Evolutionary conservation across 345 rosid genomes (phyloP).

Genomic region (Hibiscus trionum): DNA sequence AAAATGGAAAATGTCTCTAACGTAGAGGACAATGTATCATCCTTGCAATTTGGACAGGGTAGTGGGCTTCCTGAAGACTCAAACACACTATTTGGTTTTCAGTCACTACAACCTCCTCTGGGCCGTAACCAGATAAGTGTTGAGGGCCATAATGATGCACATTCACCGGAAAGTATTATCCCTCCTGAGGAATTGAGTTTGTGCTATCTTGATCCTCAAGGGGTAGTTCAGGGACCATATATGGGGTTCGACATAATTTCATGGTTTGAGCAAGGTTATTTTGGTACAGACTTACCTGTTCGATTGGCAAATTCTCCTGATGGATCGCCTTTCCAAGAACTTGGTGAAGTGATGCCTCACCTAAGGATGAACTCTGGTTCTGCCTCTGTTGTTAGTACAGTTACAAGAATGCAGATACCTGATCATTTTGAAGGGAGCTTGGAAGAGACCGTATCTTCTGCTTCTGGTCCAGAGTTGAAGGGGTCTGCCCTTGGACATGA

Average conservation of each 20-base stretch:
- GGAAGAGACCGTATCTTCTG: conserved; percentile 1
- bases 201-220: conserved; percentile 84
- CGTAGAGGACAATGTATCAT: conserved; percentile 13
- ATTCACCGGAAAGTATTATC: conserved; percentile 1
- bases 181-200: conserved; percentile 58
- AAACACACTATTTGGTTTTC: conserved; percentile 30
- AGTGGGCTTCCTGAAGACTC: conserved; percentile 41
- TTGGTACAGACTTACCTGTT: conserved; percentile 74
- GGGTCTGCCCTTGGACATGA: conserved; percentile 11
- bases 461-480: conserved; percentile 7
- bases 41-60: conserved; percentile 22
- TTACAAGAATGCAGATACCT: conserved; percentile 5
- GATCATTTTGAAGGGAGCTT: conserved; percentile 13
- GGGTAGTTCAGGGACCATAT: conserved; percentile 77
- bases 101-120: conserved; percentile 23
- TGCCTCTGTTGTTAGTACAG: neutral
- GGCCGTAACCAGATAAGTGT: conserved; percentile 14
- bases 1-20: conserved; percentile 15
- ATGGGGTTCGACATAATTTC: conserved; percentile 65
- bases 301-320: conserved; percentile 68
- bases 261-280: conserved; percentile 93
- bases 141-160: conserved; percentile 12
- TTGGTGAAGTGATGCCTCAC: conserved; percentile 63
- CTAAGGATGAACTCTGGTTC: conserved; percentile 23
- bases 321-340: conserved; percentile 57